Evolutionary conservation across 768 basidiomycete species (phyloP).

Genomic region (Agrocybe pediades): DNA sequence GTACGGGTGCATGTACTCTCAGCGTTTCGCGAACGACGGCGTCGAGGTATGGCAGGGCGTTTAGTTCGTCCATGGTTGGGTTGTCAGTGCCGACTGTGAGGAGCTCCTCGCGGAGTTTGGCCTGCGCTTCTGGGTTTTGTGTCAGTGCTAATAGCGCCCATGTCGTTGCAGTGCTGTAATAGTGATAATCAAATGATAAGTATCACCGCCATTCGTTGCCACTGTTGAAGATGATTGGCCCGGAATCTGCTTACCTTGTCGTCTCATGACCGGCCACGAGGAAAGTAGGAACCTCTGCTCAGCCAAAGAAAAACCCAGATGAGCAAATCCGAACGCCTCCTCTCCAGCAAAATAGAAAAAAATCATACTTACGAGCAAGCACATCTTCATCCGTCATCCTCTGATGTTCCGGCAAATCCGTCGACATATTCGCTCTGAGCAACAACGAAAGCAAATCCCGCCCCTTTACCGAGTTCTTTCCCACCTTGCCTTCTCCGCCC

Average conservation of each 20-base stretch:
- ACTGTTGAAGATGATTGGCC: not conserved
- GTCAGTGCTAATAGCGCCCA: constrained; percentile 66
- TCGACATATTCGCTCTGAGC: constrained; percentile 64
- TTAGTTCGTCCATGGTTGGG: constrained; percentile 71
- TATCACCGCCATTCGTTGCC: too few species aligned
- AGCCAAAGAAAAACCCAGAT: not conserved
- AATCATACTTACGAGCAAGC: constrained; percentile 43
- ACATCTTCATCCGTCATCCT: constrained; percentile 65
- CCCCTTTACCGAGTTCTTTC: constrained; percentile 30
- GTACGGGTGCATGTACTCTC: constrained; percentile 55
- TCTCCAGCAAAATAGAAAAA: too few species aligned
- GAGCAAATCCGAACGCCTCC: too few species aligned
- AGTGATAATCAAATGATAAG: not conserved
- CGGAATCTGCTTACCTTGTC: constrained; percentile 39
- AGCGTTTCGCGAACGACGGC: constrained; percentile 61
- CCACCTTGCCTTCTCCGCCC: constrained; percentile 27
- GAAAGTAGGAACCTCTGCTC: constrained; percentile 61
- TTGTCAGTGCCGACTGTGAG: constrained; percentile 50
- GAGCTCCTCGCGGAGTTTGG: constrained; percentile 60
- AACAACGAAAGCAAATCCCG: constrained; percentile 64
- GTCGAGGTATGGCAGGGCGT: constrained; percentile 71
- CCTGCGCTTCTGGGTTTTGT: constrained; percentile 48
- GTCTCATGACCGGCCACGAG: constrained; percentile 63
- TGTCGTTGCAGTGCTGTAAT: constrained; percentile 40
- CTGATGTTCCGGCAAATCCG: constrained; percentile 56